Conservation (phyloP, 1,139 yeast species). For the Diutina catenulata region DNA sequence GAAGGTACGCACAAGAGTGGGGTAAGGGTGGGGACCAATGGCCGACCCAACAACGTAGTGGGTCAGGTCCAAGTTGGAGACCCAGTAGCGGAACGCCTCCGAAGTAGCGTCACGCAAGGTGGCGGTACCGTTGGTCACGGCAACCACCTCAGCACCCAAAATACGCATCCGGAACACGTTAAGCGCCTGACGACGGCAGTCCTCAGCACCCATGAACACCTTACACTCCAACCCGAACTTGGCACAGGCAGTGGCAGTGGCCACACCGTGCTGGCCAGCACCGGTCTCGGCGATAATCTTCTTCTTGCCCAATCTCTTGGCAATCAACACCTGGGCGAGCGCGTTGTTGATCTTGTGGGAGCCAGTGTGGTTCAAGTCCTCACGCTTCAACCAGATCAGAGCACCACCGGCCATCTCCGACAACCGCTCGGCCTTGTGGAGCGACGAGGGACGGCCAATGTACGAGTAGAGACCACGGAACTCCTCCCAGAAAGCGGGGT, state of each 20-base stretch:
- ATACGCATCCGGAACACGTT: slow-evolving; percentile 96
- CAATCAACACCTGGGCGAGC: slow-evolving; percentile 84
- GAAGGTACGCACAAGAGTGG: slow-evolving; percentile 94
- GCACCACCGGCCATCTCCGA: slow-evolving; percentile 93
- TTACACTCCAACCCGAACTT: slow-evolving; percentile 92
- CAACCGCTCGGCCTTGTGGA: slow-evolving; percentile 84
- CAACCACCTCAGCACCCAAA: slow-evolving; percentile 88
- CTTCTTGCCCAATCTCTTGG: slow-evolving; percentile 83
- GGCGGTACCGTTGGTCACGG: slow-evolving; percentile 90
- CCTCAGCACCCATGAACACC: slow-evolving; percentile 99
- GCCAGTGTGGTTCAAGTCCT: slow-evolving; percentile 96
- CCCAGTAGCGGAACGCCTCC: slow-evolving; percentile 96
- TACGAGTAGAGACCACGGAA: slow-evolving; percentile 68
- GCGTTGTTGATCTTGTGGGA: slow-evolving; percentile 97
- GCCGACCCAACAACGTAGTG: slow-evolving; percentile 97
- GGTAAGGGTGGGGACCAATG: slow-evolving; percentile 98
- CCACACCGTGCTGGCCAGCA: slow-evolving; percentile 99
- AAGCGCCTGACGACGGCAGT: slow-evolving; percentile 94
- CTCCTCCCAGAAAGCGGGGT: slow-evolving; percentile 88
- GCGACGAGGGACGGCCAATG: slow-evolving; percentile 92
- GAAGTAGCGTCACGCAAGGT: slow-evolving; percentile 96
- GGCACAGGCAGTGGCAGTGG: slow-evolving; percentile 98
- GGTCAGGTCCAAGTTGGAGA: slow-evolving; percentile 69
- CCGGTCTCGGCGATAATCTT: slow-evolving; percentile 97
- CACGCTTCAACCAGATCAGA: slow-evolving; percentile 94